These are phyloP conservation scores for Ogataea nitratoaversa DNA, from an alignment of 805 yeast genomes.

Conservation along the genomic window DNA sequence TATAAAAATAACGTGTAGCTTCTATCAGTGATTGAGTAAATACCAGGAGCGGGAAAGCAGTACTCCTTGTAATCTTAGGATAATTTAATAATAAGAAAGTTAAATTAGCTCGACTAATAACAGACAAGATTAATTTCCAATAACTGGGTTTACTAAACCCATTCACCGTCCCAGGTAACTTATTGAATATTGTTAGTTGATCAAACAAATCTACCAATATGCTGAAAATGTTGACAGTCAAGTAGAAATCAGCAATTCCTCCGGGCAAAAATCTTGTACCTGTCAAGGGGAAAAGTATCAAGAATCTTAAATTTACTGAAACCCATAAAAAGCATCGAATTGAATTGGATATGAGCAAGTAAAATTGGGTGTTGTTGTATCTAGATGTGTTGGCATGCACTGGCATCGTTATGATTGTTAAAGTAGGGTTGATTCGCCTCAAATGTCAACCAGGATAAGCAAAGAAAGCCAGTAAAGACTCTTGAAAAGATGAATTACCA, in stretches of 20 bases:
- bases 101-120: constrained; percentile 12
- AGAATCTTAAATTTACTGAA: constrained; percentile 44
- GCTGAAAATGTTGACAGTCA: constrained; percentile 13
- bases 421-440: too few relatives aligned
- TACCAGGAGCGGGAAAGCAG: constrained; percentile 20
- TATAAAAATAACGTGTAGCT: constrained; percentile 21
- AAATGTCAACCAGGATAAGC: too few relatives aligned
- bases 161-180: constrained; percentile 8
- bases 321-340: constrained; percentile 43
- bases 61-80: constrained; percentile 25
- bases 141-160: constrained; percentile 10
- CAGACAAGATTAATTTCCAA: constrained; percentile 9
- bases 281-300: constrained; percentile 57
- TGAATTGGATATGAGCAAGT: constrained; percentile 16
- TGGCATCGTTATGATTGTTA: not conserved
- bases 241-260: constrained; percentile 64
- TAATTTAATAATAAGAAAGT: constrained; percentile 18
- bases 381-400: constrained; percentile 6
- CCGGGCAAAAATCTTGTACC: constrained; percentile 63
- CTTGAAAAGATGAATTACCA: too few relatives aligned
- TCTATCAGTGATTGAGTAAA: constrained; percentile 21
- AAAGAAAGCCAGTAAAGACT: too few relatives aligned
- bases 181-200: constrained; percentile 16
- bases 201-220: constrained; percentile 18
- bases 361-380: constrained; percentile 24